These are phyloP conservation scores for Mayamaea pseudoterrestris DNA, from an alignment of 108 stramenopile genomes.

Conservation along the genomic window DNA sequence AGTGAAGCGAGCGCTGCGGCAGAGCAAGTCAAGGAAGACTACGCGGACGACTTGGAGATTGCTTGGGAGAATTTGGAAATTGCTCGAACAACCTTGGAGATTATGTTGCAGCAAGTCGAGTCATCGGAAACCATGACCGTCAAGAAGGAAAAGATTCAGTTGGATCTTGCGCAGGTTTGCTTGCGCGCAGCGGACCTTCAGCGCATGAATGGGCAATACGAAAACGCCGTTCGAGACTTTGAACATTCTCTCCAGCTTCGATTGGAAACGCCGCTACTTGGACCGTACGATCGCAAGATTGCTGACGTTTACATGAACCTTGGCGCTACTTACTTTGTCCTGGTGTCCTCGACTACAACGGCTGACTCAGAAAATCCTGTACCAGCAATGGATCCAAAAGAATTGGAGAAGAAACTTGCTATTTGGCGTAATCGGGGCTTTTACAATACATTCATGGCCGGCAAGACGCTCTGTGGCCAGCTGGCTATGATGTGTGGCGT, in stretches of 20 bases:
- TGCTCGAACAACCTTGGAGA: slow-evolving; percentile 47
- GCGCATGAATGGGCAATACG: slow-evolving; percentile 47
- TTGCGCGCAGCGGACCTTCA: slow-evolving; percentile 65
- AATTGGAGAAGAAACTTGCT: not conserved
- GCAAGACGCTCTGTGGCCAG: slow-evolving; percentile 28
- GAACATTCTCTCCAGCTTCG: slow-evolving; percentile 29
- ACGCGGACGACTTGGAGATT: slow-evolving; percentile 63
- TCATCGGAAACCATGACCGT: not conserved
- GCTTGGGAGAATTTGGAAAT: slow-evolving; percentile 82
- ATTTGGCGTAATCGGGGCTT: not conserved
- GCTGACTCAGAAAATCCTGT: not conserved
- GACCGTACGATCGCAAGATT: slow-evolving; percentile 47
- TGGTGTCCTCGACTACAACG: slow-evolving; percentile 20
- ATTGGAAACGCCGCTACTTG: slow-evolving; percentile 6
- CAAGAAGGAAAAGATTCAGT: not conserved
- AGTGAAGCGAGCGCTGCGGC: not conserved
- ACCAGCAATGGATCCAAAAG: slow-evolving; percentile 13
- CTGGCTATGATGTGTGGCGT: slow-evolving; percentile 43
- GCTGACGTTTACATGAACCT: slow-evolving; percentile 60
- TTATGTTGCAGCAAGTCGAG: slow-evolving; percentile 6
- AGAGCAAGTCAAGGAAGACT: slow-evolving; percentile 9
- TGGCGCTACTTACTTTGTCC: slow-evolving; percentile 33
- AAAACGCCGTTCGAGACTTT: slow-evolving; percentile 51
- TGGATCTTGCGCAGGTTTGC: slow-evolving; percentile 68
- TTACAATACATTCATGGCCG: not conserved